Evolutionary conservation across 257 asterid species (phyloP), one percentile per base, ranked within the genome.

Genomic region (Solanum sejunctum): DNA sequence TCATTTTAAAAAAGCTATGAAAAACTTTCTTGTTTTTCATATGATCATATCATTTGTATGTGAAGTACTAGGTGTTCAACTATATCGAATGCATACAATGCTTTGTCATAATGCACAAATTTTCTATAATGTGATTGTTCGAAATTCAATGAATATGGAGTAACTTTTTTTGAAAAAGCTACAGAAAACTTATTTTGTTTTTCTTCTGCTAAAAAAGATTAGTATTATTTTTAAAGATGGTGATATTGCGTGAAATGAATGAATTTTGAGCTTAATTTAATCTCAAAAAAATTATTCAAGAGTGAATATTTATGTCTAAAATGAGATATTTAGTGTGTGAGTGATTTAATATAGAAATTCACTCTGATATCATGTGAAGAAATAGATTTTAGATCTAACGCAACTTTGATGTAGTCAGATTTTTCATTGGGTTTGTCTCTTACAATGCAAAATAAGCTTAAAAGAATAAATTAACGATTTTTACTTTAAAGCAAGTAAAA

Each of bases 371-470:
- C 6, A n/a, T 10, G 15, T n/a, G 26, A 20, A 58, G 28, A n/a
- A 23, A 9, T 57, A 3, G 2, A n/a, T 20, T 58, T 20, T 60
- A 1, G 12, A 5, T 60, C 17, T 60, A 4, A 3, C 2, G 12
- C 10, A 23, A 21, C 9, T 1, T 66, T 7, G 13, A 7, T 66
- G 0, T 16, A 12, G 5, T 7, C 10, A 1, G 0, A 0, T 7
- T 32, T 0, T 32, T 66, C 43, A 26, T 0, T 28, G 3, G 15
- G 8, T 16, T 0, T 12, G 0, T 8, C 21, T 3, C 0, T 16
- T 3, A 66, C 6, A 28, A 66, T 66, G 2, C 8, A 67, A 4
- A 1, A 67, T 0, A 67, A 36, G 0, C n/a, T 36, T 16, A 36
- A 0, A 8, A 23, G 0, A 67, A 17, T 8, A 3, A 7, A 36